These are phyloP conservation scores for Penicillium roqueforti DNA, from an alignment of 495 filamentous ascomycete genomes.

Conservation along the genomic window DNA sequence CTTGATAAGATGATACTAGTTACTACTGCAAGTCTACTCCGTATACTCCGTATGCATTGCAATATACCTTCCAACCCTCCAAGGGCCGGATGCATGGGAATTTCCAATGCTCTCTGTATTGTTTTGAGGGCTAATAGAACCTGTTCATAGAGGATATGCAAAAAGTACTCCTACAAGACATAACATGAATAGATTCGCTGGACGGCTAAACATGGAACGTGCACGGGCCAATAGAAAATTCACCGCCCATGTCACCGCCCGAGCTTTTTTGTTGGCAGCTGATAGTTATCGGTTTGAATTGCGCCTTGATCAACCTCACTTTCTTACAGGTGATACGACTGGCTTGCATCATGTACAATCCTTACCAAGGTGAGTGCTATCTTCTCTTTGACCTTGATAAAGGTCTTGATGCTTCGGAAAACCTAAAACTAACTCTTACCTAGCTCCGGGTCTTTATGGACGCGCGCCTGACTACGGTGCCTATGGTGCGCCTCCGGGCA, in stretches of 20 bases:
- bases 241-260: background rate
- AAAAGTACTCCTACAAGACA: background rate
- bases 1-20: background rate
- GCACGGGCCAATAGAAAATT: background rate
- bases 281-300: background rate
- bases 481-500: slow-evolving; percentile 77
- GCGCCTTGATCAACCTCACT: slow-evolving; percentile 1
- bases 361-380: slow-evolving; percentile 63
- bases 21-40: background rate
- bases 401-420: background rate
- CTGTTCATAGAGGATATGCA: background rate
- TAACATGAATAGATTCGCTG: no score
- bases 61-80: background rate
- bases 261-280: background rate
- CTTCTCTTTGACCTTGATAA: background rate
- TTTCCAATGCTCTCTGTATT: background rate
- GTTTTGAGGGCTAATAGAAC: background rate
- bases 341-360: slow-evolving; percentile 63
- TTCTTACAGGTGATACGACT: background rate
- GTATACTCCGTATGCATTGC: no score
- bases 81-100: background rate
- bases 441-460: slow-evolving; percentile 58
- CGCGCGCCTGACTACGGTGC: slow-evolving; percentile 66
- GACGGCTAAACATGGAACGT: slow-evolving; percentile 13
- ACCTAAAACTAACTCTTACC: slow-evolving; percentile 19